A percentile compares a stretch with the other conserved stretches of the same genome.
Conservation (phyloP, 2,329 filamentous ascomycete genomes). For the Corinectria fuckeliana region DNA sequence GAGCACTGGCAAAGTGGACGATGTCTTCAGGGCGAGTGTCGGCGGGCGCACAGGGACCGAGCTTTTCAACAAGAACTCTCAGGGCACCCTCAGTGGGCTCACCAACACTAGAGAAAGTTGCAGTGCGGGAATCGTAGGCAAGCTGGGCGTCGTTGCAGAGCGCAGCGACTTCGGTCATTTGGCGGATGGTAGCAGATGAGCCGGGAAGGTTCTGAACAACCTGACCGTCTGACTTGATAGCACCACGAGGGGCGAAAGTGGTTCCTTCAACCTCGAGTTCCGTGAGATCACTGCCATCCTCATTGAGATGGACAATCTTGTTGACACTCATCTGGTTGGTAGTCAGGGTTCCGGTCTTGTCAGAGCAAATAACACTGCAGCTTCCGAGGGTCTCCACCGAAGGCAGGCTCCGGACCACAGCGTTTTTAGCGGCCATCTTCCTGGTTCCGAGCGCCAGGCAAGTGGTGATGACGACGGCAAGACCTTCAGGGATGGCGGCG, state of each 20-base stretch:
- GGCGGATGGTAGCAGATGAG: conserved; percentile 77
- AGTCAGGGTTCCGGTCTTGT: conserved; percentile 97
- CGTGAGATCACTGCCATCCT: conserved; percentile 75
- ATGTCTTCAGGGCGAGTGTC: conserved; percentile 64
- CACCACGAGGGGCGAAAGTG: conserved; percentile 85
- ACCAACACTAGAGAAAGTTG: conserved; percentile 81
- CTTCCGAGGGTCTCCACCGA: conserved; percentile 98
- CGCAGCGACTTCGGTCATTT: conserved; percentile 74
- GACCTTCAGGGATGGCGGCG: conserved; percentile 94
- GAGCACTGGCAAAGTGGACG: conserved; percentile 81
- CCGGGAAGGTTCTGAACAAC: conserved; percentile 70
- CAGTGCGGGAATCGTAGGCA: conserved; percentile 78
- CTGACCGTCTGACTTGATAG: conserved; percentile 73
- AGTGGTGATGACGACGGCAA: conserved; percentile 98
- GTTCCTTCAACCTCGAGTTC: conserved; percentile 92
- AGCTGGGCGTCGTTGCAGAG: conserved; percentile 91
- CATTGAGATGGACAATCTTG: conserved; percentile 84
- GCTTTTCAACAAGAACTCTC: conserved; percentile 89
- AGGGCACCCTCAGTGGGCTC: conserved; percentile 96
- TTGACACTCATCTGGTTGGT: conserved; percentile 99
- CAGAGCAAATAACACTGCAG: conserved; percentile 99
- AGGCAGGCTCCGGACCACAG: conserved; percentile 92
- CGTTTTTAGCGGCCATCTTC: conserved; percentile 99
- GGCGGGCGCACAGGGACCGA: conserved; percentile 77
- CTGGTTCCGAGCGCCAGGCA: conserved; percentile 94